Conservation (phyloP, 1,139 yeast genomes). For the Protomyces inouyei region DNA sequence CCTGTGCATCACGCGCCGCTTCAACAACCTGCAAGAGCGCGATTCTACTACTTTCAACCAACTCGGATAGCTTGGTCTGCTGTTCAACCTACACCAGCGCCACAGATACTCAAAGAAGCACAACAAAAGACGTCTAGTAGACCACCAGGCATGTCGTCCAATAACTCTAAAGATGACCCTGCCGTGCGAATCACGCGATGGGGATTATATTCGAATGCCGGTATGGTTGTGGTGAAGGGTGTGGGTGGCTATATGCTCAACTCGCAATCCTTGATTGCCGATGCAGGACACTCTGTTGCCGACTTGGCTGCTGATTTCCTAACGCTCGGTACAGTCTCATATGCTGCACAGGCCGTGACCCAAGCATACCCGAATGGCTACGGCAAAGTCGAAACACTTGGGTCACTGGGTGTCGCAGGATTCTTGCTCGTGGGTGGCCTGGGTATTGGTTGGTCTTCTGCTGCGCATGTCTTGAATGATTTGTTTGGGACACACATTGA, state of each 20-base stretch:
- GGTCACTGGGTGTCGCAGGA: conserved; percentile 80
- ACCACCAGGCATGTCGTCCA: neutral
- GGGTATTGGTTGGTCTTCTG: conserved; percentile 57
- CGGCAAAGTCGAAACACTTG: conserved; percentile 88
- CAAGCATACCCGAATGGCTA: conserved; percentile 74
- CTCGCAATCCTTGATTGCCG: conserved; percentile 90
- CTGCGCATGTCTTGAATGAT: conserved; percentile 22
- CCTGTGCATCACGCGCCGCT: neutral
- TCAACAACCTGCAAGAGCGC: neutral
- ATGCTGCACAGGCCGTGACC: conserved; percentile 64
- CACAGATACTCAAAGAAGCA: neutral
- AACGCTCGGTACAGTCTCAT: conserved; percentile 82
- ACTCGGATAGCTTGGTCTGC: conserved; percentile 1
- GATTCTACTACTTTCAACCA: neutral
- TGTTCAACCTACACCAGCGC: neutral
- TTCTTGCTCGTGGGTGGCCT: conserved; percentile 81
- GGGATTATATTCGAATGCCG: conserved; percentile 75
- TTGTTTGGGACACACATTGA: conserved; percentile 38
- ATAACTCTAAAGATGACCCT: conserved; percentile 50
- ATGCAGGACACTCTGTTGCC: conserved; percentile 60
- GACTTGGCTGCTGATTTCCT: conserved; percentile 85
- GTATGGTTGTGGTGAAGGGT: conserved; percentile 81
- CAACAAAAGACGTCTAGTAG: neutral
- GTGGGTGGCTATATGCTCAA: conserved; percentile 87
- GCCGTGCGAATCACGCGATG: conserved; percentile 92